Conservation (phyloP, 768 basidiomycete species). For the Lentinula aciculospora region DNA sequence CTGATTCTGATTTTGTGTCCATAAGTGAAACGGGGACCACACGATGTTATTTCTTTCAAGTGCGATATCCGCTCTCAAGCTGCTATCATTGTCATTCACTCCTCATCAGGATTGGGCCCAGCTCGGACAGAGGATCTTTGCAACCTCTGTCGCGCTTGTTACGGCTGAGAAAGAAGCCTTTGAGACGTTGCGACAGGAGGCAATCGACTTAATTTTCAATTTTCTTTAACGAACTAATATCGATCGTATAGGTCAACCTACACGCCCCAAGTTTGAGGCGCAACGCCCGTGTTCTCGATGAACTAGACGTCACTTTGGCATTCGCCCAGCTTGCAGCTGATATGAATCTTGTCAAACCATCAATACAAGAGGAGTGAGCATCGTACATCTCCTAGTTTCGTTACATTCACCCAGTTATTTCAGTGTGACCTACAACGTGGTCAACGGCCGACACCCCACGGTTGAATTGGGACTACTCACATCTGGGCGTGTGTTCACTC, state of each 20-base stretch:
- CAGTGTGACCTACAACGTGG: slow-evolving; percentile 58
- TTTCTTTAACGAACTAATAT: background rate
- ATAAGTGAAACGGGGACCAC: slow-evolving; percentile 64
- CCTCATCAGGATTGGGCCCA: slow-evolving; percentile 61
- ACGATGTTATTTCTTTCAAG: slow-evolving; percentile 63
- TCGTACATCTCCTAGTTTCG: background rate
- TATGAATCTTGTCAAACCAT: slow-evolving; percentile 69
- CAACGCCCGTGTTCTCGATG: slow-evolving; percentile 78
- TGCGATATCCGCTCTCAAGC: slow-evolving; percentile 16
- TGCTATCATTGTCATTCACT: background rate
- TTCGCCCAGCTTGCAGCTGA: slow-evolving; percentile 81
- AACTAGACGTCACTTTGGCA: slow-evolving; percentile 78
- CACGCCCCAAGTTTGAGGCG: slow-evolving; percentile 52
- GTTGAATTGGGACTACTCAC: slow-evolving; percentile 84
- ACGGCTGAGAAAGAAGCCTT: slow-evolving; percentile 71
- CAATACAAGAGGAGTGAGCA: slow-evolving; percentile 63
- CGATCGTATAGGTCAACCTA: slow-evolving; percentile 53
- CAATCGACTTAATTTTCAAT: slow-evolving; percentile 17
- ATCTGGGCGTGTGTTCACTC: slow-evolving; percentile 72
- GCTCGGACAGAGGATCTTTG: slow-evolving; percentile 63
- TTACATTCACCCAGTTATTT: background rate
- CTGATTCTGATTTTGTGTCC: slow-evolving; percentile 44
- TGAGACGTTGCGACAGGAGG: slow-evolving; percentile 62
- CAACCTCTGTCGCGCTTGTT: slow-evolving; percentile 45
- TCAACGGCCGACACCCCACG: slow-evolving; percentile 85